phyloP scores from a whole-genome alignment of 805 yeast species.

The Lipomyces sp. region DNA sequence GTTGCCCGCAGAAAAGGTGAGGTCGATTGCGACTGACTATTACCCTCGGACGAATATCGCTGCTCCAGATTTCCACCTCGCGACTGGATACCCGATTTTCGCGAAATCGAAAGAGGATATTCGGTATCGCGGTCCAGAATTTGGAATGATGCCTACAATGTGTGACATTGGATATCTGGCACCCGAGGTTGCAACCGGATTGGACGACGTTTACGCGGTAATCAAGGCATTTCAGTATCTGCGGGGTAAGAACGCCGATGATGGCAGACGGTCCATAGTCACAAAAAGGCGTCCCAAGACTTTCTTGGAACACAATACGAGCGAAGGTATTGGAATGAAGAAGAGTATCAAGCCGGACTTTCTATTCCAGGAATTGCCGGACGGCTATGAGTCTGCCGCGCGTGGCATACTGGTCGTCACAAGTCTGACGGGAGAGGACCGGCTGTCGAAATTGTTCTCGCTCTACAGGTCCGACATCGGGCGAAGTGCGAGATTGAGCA shows the following conservation, averaged over 20 bases:
- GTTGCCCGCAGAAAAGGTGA: no score
- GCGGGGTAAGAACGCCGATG: neutral
- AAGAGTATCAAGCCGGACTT: neutral
- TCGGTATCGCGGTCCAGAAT: conserved; percentile 5
- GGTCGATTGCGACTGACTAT: neutral
- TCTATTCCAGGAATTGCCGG: neutral
- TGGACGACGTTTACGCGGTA: conserved; percentile 1
- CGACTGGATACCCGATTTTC: conserved; percentile 6
- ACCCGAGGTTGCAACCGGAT: neutral
- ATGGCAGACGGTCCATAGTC: no score
- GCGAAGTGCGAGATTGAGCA: neutral
- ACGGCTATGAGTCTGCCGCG: neutral
- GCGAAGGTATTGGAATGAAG: neutral
- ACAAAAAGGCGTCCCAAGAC: neutral
- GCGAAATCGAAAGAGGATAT: conserved; percentile 2
- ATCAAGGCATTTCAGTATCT: conserved; percentile 12
- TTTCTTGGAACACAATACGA: neutral
- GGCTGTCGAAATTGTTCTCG: neutral
- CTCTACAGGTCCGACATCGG: conserved; percentile 1
- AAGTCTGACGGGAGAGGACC: neutral
- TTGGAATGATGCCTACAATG: conserved; percentile 8
- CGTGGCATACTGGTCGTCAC: neutral
- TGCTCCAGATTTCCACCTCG: conserved; percentile 8
- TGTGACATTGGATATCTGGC: conserved; percentile 13
- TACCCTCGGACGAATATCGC: conserved; percentile 16